A percentile compares a stretch with the other conserved stretches of the same genome.
These are phyloP conservation scores for Epithele typhae DNA, from an alignment of 768 basidiomycete genomes.

Conservation along the genomic window DNA sequence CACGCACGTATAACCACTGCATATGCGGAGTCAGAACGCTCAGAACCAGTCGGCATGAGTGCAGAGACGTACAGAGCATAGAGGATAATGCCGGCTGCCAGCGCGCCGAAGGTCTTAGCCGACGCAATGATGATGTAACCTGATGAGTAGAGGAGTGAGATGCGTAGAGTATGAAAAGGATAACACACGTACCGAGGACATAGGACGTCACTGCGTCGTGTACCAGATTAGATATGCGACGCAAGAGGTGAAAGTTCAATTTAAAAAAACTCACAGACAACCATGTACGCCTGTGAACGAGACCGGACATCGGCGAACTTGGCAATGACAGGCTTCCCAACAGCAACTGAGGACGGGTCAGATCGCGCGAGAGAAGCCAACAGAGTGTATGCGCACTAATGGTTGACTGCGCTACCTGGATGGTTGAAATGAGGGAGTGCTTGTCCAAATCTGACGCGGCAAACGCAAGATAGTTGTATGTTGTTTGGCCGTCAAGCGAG, in stretches of 20 bases:
- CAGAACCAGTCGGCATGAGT: too few relatives aligned
- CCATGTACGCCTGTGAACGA: slow-evolving; percentile 40
- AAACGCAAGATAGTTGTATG: slow-evolving; percentile 46
- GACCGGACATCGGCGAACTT: slow-evolving; percentile 51
- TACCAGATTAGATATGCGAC: slow-evolving; percentile 14
- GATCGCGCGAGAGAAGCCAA: slow-evolving; percentile 39
- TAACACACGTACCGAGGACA: slow-evolving; percentile 33
- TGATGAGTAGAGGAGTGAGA: neutral
- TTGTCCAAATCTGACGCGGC: slow-evolving; percentile 23
- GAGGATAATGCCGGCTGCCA: slow-evolving; percentile 41
- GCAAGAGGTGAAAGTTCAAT: slow-evolving; percentile 26
- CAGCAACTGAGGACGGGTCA: slow-evolving; percentile 9
- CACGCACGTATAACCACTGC: slow-evolving; percentile 57
- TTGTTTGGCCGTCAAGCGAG: slow-evolving; percentile 68
- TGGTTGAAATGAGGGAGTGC: slow-evolving; percentile 22
- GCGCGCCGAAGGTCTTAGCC: slow-evolving; percentile 20
- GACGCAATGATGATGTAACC: slow-evolving; percentile 34
- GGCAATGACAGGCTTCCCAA: slow-evolving; percentile 44
- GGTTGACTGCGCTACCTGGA: slow-evolving; percentile 27
- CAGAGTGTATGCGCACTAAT: slow-evolving; percentile 29
- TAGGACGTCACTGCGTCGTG: slow-evolving; percentile 35
- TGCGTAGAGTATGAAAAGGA: too few relatives aligned
- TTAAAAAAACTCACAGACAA: slow-evolving; percentile 42
- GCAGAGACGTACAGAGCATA: slow-evolving; percentile 51
- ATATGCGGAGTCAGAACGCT: slow-evolving; percentile 25